phyloP scores from a whole-genome alignment of 768 basidiomycete genomes.

The Hygrocybe coccinea region DNA sequence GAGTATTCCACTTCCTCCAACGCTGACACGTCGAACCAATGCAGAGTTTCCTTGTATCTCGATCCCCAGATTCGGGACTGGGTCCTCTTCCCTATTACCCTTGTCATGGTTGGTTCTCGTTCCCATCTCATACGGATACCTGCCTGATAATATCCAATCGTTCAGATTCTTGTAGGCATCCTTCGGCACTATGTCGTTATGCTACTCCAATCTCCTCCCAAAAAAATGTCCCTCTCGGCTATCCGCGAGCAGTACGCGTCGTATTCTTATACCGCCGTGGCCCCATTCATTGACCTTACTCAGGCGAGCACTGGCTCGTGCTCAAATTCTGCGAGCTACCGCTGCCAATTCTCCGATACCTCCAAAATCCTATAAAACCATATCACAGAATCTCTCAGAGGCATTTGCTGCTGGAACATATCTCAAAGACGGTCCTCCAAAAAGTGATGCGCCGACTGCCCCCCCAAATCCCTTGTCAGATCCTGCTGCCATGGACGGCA shows the following conservation, averaged over 20 bases:
- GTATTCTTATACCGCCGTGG: slow-evolving; percentile 12
- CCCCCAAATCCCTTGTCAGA: slow-evolving; percentile 84
- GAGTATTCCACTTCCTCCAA: neutral
- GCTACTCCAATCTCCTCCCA: slow-evolving; percentile 77
- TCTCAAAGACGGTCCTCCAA: slow-evolving; percentile 80
- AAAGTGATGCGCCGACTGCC: slow-evolving; percentile 49
- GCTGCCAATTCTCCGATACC: slow-evolving; percentile 79
- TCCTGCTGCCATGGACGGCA: slow-evolving; percentile 90
- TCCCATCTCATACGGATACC: neutral
- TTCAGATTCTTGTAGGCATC: slow-evolving; percentile 85
- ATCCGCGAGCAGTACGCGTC: slow-evolving; percentile 85
- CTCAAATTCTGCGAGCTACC: slow-evolving; percentile 79
- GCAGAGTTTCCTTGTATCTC: slow-evolving; percentile 61
- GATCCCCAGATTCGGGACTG: slow-evolving; percentile 95
- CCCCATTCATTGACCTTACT: slow-evolving; percentile 8
- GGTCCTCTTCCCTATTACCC: slow-evolving; percentile 93
- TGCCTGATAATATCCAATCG: neutral
- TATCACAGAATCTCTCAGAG: slow-evolving; percentile 68
- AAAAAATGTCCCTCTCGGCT: slow-evolving; percentile 69
- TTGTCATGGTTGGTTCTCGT: slow-evolving; percentile 76
- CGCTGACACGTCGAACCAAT: neutral
- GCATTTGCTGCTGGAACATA: slow-evolving; percentile 74
- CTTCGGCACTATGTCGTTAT: slow-evolving; percentile 88
- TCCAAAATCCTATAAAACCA: slow-evolving; percentile 61
- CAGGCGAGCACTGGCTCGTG: slow-evolving; percentile 74